Conservation (phyloP, 2,329 filamentous ascomycete genomes). For the Penicillium sp. region DNA sequence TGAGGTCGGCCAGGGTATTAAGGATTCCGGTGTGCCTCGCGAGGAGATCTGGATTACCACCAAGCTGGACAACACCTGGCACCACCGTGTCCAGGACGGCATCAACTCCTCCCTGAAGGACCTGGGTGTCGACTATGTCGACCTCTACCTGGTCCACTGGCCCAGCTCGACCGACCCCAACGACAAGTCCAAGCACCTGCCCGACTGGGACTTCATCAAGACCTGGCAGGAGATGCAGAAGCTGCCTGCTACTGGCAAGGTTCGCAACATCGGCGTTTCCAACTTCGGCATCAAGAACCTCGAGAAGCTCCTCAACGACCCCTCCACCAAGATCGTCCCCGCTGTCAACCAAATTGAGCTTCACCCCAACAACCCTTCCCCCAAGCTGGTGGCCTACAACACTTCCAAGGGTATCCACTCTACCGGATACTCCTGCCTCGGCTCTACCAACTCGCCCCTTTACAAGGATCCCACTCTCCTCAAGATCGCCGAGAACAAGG, state of each 20-base stretch:
- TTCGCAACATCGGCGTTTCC: constrained; percentile 75
- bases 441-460: constrained; percentile 51
- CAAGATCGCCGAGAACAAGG: constrained; percentile 52
- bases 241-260: constrained; percentile 52
- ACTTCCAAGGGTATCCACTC: constrained; percentile 51
- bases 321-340: constrained; percentile 52
- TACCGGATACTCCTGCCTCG: constrained; percentile 54
- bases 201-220: constrained; percentile 77
- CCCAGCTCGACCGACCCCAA: constrained; percentile 52
- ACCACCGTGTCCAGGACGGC: constrained; percentile 58
- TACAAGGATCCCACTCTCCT: constrained; percentile 52
- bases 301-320: constrained; percentile 66
- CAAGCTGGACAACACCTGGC: constrained; percentile 63
- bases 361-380: constrained; percentile 67
- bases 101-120: constrained; percentile 59
- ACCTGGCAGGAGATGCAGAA: constrained; percentile 56
- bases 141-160: constrained; percentile 70
- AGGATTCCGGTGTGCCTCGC: constrained; percentile 61
- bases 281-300: constrained; percentile 80
- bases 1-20: constrained; percentile 62
- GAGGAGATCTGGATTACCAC: constrained; percentile 64
- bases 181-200: constrained; percentile 55
- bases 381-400: constrained; percentile 47
- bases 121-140: constrained; percentile 62
- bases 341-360: constrained; percentile 52